Conservation (phyloP, 2,329 filamentous ascomycete species). For the Penicillium sclerotigenum region DNA sequence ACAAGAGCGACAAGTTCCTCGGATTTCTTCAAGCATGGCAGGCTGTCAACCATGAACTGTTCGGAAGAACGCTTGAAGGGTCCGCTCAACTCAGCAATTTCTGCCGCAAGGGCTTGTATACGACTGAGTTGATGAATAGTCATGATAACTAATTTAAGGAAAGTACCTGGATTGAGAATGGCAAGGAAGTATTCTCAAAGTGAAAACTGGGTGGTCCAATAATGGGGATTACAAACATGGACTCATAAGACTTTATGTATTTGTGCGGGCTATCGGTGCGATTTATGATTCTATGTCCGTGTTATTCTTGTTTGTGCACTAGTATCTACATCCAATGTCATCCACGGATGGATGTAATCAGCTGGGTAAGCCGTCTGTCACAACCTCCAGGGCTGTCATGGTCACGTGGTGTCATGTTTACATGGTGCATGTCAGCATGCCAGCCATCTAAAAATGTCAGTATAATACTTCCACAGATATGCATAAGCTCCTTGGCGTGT, state of each 20-base stretch:
- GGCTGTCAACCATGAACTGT: neutral
- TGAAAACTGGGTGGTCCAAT: neutral
- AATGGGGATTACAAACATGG: neutral
- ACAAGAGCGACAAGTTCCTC: neutral
- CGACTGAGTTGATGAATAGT: neutral
- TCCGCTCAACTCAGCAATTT: neutral
- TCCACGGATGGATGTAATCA: too few relatives aligned
- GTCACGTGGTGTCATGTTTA: neutral
- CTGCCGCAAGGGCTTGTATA: neutral
- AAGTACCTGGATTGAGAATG: neutral
- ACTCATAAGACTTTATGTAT: neutral
- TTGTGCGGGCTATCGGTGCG: too few relatives aligned
- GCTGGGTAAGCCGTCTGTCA: neutral
- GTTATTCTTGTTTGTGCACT: too few relatives aligned
- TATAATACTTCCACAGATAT: neutral
- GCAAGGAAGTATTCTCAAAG: neutral
- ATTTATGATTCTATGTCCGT: too few relatives aligned
- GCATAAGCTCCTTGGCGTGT: neutral
- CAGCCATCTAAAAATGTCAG: neutral
- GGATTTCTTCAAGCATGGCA: neutral
- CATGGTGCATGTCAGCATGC: neutral
- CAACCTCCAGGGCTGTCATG: neutral
- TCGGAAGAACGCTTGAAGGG: neutral
- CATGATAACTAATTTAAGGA: neutral
- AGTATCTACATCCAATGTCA: too few relatives aligned